These are phyloP conservation scores for Eremochloa ophiuroides DNA, from an alignment of 176 grass and related monocot genomes.

Conservation along the genomic window DNA sequence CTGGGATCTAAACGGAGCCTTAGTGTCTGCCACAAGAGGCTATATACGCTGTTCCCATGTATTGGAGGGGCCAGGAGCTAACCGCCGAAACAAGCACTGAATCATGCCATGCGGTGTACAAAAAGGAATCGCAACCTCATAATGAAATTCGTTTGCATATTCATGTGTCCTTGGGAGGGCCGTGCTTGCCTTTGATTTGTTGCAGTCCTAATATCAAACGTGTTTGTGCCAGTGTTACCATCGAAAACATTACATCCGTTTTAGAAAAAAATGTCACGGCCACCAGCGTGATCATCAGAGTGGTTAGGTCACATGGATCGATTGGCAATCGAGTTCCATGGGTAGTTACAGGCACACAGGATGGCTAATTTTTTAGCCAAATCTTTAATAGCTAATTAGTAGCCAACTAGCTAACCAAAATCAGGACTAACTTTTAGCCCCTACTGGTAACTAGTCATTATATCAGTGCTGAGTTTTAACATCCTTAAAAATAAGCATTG, in stretches of 20 bases:
- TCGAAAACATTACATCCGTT: not conserved
- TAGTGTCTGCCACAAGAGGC: not conserved
- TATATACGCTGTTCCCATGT: not conserved
- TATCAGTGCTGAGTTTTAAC: no score
- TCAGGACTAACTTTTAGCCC: no score
- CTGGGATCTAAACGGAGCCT: no score
- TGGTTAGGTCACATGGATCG: not conserved
- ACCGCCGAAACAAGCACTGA: not conserved
- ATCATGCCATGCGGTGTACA: not conserved
- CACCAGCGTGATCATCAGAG: not conserved
- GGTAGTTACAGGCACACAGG: not conserved
- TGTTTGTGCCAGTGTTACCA: not conserved
- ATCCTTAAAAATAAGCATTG: no score
- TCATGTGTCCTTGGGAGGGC: not conserved
- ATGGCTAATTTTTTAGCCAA: no score
- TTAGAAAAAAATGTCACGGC: not conserved
- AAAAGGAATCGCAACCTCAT: not conserved
- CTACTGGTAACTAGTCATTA: no score
- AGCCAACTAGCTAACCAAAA: no score
- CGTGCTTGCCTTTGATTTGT: not conserved
- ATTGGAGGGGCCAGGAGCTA: not conserved
- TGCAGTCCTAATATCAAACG: not conserved
- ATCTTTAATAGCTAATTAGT: no score
- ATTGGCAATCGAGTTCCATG: not conserved
- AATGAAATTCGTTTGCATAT: not conserved